These are phyloP conservation scores for Psilocybe mexicana DNA, from an alignment of 1,284 basidiomycete genomes.

Conservation along the genomic window DNA sequence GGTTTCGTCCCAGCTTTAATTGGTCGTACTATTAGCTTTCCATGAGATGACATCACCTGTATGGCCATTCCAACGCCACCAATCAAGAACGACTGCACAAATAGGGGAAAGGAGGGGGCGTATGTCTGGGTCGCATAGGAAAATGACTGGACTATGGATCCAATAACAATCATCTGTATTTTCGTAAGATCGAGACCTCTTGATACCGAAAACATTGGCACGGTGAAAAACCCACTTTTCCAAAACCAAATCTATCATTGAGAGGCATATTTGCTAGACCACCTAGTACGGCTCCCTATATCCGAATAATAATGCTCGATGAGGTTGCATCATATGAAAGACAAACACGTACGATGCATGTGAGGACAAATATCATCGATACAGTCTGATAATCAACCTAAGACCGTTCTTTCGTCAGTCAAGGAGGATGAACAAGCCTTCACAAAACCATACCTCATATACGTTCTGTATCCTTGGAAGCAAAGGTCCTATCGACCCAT, in stretches of 20 bases:
- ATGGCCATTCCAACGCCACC: conserved; percentile 62
- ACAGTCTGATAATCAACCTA: conserved; percentile 43
- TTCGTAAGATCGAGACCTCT: neutral
- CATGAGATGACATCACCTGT: conserved; percentile 35
- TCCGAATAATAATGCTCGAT: neutral
- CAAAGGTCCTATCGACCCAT: conserved; percentile 54
- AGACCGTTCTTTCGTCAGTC: too few relatives aligned
- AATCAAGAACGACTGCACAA: conserved; percentile 57
- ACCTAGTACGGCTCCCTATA: conserved; percentile 50
- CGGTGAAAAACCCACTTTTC: conserved; percentile 40
- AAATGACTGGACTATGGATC: conserved; percentile 44
- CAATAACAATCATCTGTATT: conserved; percentile 27
- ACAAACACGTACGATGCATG: conserved; percentile 35
- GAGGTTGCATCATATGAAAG: neutral
- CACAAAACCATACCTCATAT: conserved; percentile 40
- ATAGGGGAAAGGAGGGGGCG: conserved; percentile 64
- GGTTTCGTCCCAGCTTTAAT: neutral
- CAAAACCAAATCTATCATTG: conserved; percentile 58
- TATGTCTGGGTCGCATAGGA: conserved; percentile 47
- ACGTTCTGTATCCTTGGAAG: conserved; percentile 54
- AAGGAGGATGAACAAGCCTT: neutral
- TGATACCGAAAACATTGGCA: neutral
- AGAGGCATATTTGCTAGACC: conserved; percentile 55
- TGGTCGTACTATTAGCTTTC: neutral
- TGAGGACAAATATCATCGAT: conserved; percentile 43